phyloP scores from a whole-genome alignment of 129 eudicot genomes.

The Lonicera japonica region DNA sequence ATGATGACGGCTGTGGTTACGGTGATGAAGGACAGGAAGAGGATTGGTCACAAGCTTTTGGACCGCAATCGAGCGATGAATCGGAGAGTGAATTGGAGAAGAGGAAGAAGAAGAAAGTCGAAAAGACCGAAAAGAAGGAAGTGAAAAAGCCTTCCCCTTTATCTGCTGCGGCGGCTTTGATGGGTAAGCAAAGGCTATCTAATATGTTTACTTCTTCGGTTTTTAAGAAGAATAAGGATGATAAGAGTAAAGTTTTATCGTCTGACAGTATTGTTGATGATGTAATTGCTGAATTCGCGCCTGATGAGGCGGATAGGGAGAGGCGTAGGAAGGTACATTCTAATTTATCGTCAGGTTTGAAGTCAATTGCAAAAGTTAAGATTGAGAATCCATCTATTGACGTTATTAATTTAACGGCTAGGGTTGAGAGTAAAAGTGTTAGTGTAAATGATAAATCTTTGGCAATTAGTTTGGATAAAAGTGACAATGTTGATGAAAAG shows the following conservation, averaged over 20 bases:
- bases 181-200: slow-evolving; percentile 84
- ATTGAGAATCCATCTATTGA: slow-evolving; percentile 21
- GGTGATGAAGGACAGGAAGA: slow-evolving; percentile 82
- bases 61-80: slow-evolving; percentile 48
- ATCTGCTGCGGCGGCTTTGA: slow-evolving; percentile 74
- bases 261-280: slow-evolving; percentile 83
- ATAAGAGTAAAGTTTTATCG: slow-evolving; percentile 23
- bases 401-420: slow-evolving; percentile 11
- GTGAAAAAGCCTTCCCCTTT: slow-evolving; percentile 52
- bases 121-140: slow-evolving; percentile 59
- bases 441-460: slow-evolving; percentile 9
- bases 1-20: slow-evolving; percentile 75
- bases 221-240: slow-evolving; percentile 53
- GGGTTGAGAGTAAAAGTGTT: slow-evolving; percentile 11
- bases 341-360: slow-evolving; percentile 1
- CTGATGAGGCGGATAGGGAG: slow-evolving; percentile 77
- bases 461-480: neutral
- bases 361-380: slow-evolving; percentile 18
- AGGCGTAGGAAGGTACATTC: slow-evolving; percentile 48
- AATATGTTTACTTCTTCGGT: slow-evolving; percentile 72
- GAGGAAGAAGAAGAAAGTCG: slow-evolving; percentile 44
- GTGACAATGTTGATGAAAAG: slow-evolving; percentile 1
- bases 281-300: slow-evolving; percentile 80
- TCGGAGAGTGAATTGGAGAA: slow-evolving; percentile 50
- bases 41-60: slow-evolving; percentile 64